A percentile compares a stretch with the other conserved stretches of the same genome.
Evolutionary conservation across 257 asterid genomes (phyloP).

Genomic region (Apocynum venetum): DNA sequence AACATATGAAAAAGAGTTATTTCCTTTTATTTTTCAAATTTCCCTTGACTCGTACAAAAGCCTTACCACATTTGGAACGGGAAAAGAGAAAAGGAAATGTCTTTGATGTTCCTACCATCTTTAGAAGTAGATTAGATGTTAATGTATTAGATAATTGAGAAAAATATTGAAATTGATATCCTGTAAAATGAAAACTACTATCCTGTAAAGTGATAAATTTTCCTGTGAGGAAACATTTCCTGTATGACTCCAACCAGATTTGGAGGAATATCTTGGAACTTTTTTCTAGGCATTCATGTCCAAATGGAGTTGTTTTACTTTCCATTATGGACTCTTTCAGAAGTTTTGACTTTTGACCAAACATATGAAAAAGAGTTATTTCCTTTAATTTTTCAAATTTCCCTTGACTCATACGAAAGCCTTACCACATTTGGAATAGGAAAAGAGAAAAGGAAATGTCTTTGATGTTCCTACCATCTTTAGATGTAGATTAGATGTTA

Average conservation of each 20-base stretch:
- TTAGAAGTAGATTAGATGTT: background rate
- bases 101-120: background rate
- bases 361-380: background rate
- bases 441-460: background rate
- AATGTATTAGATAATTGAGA: background rate
- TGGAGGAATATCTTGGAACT: background rate
- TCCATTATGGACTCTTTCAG: background rate
- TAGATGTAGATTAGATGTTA: background rate
- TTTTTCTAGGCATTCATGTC: background rate
- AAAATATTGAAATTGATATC: background rate
- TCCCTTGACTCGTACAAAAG: background rate
- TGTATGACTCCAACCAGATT: background rate
- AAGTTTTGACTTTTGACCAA: background rate
- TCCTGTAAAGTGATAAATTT: background rate
- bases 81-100: background rate
- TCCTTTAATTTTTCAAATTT: background rate
- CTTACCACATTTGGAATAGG: background rate
- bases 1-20: background rate
- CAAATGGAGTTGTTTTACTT: background rate
- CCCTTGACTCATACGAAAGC: background rate
- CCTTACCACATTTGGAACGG: background rate
- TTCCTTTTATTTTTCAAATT: background rate
- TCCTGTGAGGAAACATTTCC: background rate
- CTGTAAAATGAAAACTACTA: background rate
- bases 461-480: background rate